A percentile compares a stretch with the other conserved stretches of the same genome.
phyloP scores from a whole-genome alignment of 2,329 filamentous ascomycete genomes.

The Nothopassalora personata region DNA sequence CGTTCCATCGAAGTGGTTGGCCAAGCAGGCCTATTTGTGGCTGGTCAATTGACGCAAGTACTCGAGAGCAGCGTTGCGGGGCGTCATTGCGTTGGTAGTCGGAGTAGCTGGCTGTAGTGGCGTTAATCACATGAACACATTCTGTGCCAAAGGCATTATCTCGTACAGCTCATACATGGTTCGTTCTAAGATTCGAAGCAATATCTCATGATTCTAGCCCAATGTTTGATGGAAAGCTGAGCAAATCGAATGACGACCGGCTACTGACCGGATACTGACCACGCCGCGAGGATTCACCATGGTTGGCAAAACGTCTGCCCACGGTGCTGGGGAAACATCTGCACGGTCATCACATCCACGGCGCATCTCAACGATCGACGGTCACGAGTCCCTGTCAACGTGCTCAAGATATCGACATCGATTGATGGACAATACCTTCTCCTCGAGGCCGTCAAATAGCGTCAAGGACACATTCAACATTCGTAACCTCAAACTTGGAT shows the following conservation, averaged over 20 bases:
- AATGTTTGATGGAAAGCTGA: background rate
- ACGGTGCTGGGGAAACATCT: background rate
- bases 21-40: conserved; percentile 20
- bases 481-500: background rate
- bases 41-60: conserved; percentile 11
- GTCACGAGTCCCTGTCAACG: background rate
- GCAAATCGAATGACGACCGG: background rate
- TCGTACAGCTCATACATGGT: too few species aligned
- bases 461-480: background rate
- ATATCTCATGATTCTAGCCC: too few species aligned
- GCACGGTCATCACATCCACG: background rate
- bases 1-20: conserved; percentile 23
- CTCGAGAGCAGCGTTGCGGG: background rate
- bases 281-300: background rate
- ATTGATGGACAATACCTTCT: background rate
- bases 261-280: background rate
- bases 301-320: background rate
- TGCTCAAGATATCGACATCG: background rate
- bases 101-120: background rate
- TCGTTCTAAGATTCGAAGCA: too few species aligned
- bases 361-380: background rate
- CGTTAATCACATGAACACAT: too few species aligned
- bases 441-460: background rate
- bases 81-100: background rate
- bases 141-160: too few species aligned